phyloP scores from a whole-genome alignment of 768 basidiomycete species.

The Podaxis sp. region DNA sequence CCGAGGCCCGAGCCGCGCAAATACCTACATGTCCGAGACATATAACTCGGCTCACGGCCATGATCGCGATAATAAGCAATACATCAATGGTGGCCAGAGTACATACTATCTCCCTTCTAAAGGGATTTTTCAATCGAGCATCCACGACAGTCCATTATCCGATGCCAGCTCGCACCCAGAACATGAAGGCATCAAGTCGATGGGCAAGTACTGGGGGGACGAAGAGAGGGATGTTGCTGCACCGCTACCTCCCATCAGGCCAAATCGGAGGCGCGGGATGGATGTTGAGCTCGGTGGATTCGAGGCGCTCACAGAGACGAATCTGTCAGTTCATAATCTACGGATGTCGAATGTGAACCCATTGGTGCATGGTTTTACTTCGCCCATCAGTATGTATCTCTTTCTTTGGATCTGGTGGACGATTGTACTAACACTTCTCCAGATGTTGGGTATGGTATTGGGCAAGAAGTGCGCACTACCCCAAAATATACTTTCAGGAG shows the following conservation, averaged over 20 bases:
- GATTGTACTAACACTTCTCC: conserved; percentile 8
- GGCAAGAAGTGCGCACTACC: conserved; percentile 16
- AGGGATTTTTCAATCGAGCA: conserved; percentile 22
- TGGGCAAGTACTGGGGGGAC: conserved; percentile 23
- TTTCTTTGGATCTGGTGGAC: not conserved
- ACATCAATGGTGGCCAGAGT: conserved; percentile 16
- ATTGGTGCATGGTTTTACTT: conserved; percentile 64
- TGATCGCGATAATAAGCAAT: conserved; percentile 13
- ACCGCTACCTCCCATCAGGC: conserved; percentile 35
- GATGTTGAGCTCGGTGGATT: conserved; percentile 39
- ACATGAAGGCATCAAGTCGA: not conserved
- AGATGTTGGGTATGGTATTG: conserved; percentile 29
- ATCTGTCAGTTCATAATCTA: conserved; percentile 43
- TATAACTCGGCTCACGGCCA: not conserved
- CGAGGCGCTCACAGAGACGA: conserved; percentile 39
- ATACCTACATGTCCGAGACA: not conserved
- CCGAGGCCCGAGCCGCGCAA: conserved; percentile 20
- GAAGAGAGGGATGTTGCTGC: conserved; percentile 30
- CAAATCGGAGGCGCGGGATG: conserved; percentile 40
- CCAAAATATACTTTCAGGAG: conserved; percentile 23
- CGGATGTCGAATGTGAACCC: conserved; percentile 41
- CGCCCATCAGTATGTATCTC: conserved; percentile 60
- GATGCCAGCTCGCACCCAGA: conserved; percentile 5
- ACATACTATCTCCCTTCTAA: conserved; percentile 36
- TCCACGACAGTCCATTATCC: conserved; percentile 22